phyloP scores from a whole-genome alignment of 177 flowering plant genomes.

The Vitis hybrid region DNA sequence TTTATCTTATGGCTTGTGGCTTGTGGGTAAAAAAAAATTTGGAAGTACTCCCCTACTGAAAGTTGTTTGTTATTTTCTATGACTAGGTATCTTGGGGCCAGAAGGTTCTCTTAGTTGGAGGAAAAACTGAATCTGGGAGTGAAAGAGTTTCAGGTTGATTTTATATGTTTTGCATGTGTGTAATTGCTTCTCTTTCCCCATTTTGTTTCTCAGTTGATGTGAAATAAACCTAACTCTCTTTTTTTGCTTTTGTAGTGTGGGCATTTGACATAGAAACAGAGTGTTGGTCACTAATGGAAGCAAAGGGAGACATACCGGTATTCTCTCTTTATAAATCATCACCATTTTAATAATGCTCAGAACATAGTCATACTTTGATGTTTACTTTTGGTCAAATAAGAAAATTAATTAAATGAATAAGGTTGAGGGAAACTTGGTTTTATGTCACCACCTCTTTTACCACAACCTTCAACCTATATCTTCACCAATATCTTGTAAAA shows the following conservation, averaged over 20 bases:
- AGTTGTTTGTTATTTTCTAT: slow-evolving; percentile 13
- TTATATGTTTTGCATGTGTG: slow-evolving; percentile 5
- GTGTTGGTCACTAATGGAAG: slow-evolving; percentile 92
- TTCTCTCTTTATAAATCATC: slow-evolving; percentile 12
- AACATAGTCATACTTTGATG: too few species aligned
- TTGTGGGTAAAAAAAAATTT: not conserved
- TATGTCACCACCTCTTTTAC: too few species aligned
- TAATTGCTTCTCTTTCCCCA: not conserved
- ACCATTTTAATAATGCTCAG: not conserved
- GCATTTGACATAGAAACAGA: slow-evolving; percentile 87
- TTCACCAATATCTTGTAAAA: too few species aligned
- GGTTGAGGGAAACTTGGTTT: too few species aligned
- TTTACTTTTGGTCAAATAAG: too few species aligned
- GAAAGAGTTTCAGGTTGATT: slow-evolving; percentile 77
- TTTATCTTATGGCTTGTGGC: not conserved
- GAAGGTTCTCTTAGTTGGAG: slow-evolving; percentile 84
- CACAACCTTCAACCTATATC: too few species aligned
- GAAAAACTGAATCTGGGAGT: slow-evolving; percentile 69
- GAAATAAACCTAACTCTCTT: not conserved
- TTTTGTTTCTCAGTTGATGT: not conserved
- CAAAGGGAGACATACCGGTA: slow-evolving; percentile 97
- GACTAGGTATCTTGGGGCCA: slow-evolving; percentile 91
- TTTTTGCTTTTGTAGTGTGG: slow-evolving; percentile 66
- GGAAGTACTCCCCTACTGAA: slow-evolving; percentile 5
- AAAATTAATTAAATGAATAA: too few species aligned